These are phyloP conservation scores for Musa troglodytarum DNA, from an alignment of 176 grass and related monocot species.

Conservation along the genomic window DNA sequence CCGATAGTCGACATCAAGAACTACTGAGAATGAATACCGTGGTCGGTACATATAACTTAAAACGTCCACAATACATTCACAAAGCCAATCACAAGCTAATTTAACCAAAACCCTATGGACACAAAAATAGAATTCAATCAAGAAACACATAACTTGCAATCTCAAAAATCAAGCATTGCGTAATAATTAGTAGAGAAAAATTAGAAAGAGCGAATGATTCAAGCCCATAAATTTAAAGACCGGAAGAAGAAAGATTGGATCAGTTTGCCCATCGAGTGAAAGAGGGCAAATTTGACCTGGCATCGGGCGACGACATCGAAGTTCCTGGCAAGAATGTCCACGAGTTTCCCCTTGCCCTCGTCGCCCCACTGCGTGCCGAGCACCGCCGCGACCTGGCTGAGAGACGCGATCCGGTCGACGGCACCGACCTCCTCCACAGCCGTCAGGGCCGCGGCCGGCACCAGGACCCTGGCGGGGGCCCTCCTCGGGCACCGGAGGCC, in stretches of 20 bases:
- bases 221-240: background rate
- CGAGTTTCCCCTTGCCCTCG: conserved; percentile 83
- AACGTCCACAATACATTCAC: too few relatives aligned
- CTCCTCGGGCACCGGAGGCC: background rate
- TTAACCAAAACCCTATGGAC: too few relatives aligned
- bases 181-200: too few relatives aligned
- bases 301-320: conserved; percentile 85
- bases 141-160: too few relatives aligned
- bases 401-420: conserved; percentile 45
- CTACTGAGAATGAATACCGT: too few relatives aligned
- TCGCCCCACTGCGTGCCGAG: conserved; percentile 89
- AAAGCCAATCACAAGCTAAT: too few relatives aligned
- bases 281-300: conserved; percentile 35
- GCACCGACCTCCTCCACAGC: conserved; percentile 24
- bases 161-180: too few relatives aligned
- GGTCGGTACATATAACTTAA: too few relatives aligned
- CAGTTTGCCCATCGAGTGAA: background rate
- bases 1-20: too few relatives aligned
- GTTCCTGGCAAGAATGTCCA: conserved; percentile 60
- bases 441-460: conserved; percentile 22
- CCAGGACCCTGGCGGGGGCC: background rate
- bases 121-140: too few relatives aligned
- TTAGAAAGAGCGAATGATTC: too few relatives aligned
- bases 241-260: background rate
- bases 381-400: conserved; percentile 81